Conservation (phyloP, 345 rosid species). For the Fremontodendron californicum region DNA sequence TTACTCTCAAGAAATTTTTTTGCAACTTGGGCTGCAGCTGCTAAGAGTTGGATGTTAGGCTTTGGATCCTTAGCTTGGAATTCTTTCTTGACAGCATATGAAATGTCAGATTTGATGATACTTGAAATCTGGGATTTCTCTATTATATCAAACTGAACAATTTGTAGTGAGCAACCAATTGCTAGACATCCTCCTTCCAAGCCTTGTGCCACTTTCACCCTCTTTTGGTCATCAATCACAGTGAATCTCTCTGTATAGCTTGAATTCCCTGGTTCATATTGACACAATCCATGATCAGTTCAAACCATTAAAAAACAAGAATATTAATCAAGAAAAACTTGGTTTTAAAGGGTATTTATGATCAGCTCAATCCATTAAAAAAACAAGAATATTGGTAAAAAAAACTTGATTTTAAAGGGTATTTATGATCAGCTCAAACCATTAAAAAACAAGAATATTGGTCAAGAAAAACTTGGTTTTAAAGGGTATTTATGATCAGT, state of each 20-base stretch:
- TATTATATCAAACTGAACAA: not conserved
- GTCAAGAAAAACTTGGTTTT: no score
- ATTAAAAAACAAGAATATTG: no score
- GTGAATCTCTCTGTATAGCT: conserved; percentile 3
- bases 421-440: no score
- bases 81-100: not conserved
- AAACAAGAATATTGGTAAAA: no score
- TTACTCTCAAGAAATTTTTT: not conserved
- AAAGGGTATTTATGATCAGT: no score
- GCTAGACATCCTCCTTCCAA: not conserved
- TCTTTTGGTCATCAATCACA: not conserved
- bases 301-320: not conserved
- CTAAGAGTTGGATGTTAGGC: not conserved
- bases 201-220: not conserved
- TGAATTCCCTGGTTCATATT: not conserved
- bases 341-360: no score
- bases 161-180: not conserved
- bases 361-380: no score
- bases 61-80: not conserved
- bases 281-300: not conserved
- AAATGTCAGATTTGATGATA: not conserved
- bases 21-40: not conserved
- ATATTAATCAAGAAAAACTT: not conserved
- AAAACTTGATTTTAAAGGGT: no score
- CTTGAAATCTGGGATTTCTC: not conserved